Evolutionary conservation across 495 filamentous ascomycete genomes (phyloP), one percentile per base, ranked within the genome.

Genomic region (Pseudomonodictys pantanalensis): DNA sequence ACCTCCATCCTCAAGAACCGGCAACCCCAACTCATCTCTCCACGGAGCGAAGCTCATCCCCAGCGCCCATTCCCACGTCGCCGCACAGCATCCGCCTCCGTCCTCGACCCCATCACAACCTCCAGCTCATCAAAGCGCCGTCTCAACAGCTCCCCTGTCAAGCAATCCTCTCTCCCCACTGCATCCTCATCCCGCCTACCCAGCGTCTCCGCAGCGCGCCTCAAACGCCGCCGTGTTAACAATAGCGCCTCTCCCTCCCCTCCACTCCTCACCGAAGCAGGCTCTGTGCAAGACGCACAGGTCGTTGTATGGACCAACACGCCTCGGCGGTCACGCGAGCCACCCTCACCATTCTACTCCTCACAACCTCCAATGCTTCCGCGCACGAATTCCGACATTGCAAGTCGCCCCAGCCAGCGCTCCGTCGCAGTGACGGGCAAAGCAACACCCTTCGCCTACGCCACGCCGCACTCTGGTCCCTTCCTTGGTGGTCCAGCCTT

Each of bases 391-490:
- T 65, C 62, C 5, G 62, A 65, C 52, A 44, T 42, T n/a, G 22
- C 48, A 15, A 64, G 44, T 22, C 52, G 59, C 6, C 38, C 38
- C 12, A 56, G 49, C 24, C 26, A 62, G 29, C 10, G 59, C 41
- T 62, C 59, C 39, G 33, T 39, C 12, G 57, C 35, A 17, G 17
- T 52, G 8, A 41, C 53, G 22, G 56, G 56, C 5, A 65, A 61
- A 33, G 17, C 2, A 2, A 65, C 62, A 4, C 62, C 62, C 24
- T 56, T 57, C 18, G 56, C 62, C 2, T 65, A 65, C 47, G 62
- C 62, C 6, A 65, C 62, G 24, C 62, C 62, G 18, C 46, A 65
- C 48, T 65, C 62, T 28, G 62, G 52, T 30, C 52, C 50, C 12
- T 45, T 41, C 38, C 3, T 38, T 26, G 35, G 49, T n/a, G 57